Percentiles rank a stretch among this genome's conserved stretches.
Conservation (phyloP, 2,329 filamentous ascomycete genomes). For the Fusarium staphyleae region DNA sequence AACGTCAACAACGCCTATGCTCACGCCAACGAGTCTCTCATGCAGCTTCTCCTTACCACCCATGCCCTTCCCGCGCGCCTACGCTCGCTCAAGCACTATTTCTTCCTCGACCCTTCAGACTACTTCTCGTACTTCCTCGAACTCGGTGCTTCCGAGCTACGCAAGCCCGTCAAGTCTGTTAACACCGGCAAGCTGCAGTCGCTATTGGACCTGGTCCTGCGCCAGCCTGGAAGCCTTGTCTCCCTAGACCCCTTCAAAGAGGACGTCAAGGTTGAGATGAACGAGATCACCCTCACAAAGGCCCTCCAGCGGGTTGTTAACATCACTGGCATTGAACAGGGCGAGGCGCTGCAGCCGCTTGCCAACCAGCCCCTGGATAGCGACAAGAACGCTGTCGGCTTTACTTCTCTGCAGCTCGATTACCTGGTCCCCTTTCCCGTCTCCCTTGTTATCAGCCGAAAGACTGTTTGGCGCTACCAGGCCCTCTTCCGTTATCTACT, state of each 20-base stretch:
- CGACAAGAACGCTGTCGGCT: constrained; percentile 87
- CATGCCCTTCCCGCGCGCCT: constrained; percentile 88
- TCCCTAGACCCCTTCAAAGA: constrained; percentile 97
- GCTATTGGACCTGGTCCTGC: constrained; percentile 90
- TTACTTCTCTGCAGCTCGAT: constrained; percentile 91
- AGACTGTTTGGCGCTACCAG: constrained; percentile 97
- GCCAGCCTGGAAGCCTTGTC: constrained; percentile 94
- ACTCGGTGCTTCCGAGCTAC: constrained; percentile 85
- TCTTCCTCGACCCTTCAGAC: constrained; percentile 96
- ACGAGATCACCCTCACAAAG: constrained; percentile 89
- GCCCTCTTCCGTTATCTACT: constrained; percentile 93
- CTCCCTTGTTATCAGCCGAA: constrained; percentile 92
- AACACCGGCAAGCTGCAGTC: constrained; percentile 95
- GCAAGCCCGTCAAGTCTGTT: constrained; percentile 86
- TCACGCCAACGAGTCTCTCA: constrained; percentile 90
- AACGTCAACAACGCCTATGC: constrained; percentile 97
- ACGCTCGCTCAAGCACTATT: constrained; percentile 95
- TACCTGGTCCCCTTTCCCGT: constrained; percentile 95
- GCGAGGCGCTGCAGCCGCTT: constrained; percentile 79
- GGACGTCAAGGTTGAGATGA: constrained; percentile 97
- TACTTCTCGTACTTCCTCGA: constrained; percentile 99
- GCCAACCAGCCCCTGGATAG: constrained; percentile 73
- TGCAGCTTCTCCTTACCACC: constrained; percentile 89
- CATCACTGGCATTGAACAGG: constrained; percentile 93
- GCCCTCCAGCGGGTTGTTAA: constrained; percentile 96